A percentile compares a stretch with the other conserved stretches of the same genome.
Evolutionary conservation across 2,329 filamentous ascomycete species (phyloP).

Genomic region (Dothistroma pini): DNA sequence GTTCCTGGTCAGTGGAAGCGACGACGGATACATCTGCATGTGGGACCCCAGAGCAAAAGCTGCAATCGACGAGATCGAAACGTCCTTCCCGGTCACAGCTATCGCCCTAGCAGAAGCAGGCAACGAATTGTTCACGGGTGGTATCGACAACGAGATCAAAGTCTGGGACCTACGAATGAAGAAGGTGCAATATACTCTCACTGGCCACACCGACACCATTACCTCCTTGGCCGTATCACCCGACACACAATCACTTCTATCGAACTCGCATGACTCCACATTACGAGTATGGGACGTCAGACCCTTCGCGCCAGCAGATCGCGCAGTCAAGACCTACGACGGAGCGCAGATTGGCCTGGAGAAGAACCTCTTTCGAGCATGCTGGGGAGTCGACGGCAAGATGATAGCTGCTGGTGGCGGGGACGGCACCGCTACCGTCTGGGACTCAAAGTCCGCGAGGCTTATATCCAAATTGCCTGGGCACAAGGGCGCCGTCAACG

Average conservation of each 20-base stretch:
- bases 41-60: constrained; percentile 94
- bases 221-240: constrained; percentile 89
- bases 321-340: constrained; percentile 83
- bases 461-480: constrained; percentile 91
- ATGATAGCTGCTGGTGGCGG: constrained; percentile 85
- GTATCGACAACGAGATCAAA: constrained; percentile 95
- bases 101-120: constrained; percentile 90
- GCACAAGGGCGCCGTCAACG: constrained; percentile 92
- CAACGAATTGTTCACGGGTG: constrained; percentile 90
- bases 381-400: constrained; percentile 83
- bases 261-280: constrained; percentile 90
- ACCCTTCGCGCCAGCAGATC: constrained; percentile 85
- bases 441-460: constrained; percentile 85
- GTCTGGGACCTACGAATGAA: constrained; percentile 97
- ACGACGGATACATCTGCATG: constrained; percentile 89
- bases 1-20: constrained; percentile 82
- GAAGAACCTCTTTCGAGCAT: constrained; percentile 85
- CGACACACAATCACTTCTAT: constrained; percentile 84
- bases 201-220: constrained; percentile 87
- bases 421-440: constrained; percentile 85
- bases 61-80: constrained; percentile 82
- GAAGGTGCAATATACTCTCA: constrained; percentile 77
- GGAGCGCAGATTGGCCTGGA: constrained; percentile 85
- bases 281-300: constrained; percentile 94
- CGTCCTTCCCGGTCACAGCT: constrained; percentile 87